Percentiles rank a stretch among this genome's conserved stretches.
Conservation (phyloP, 148 eudicot genomes). For the Tetragonia tetragonoides region DNA sequence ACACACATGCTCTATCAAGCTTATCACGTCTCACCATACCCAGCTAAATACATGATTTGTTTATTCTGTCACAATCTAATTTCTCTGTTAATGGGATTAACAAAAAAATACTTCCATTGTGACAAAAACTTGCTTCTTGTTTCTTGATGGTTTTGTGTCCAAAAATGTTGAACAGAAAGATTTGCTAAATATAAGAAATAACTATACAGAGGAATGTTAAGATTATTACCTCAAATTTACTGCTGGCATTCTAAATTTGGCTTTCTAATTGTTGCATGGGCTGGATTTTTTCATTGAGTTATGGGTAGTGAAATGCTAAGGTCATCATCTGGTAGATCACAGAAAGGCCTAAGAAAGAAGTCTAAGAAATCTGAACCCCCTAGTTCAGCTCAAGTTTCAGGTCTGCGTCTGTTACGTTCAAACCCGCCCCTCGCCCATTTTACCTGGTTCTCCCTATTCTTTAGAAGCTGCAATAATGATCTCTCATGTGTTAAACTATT, state of each 20-base stretch:
- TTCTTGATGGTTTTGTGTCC: not conserved
- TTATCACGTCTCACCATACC: conserved; percentile 31
- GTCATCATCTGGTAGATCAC: conserved; percentile 36
- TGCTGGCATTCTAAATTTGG: not conserved
- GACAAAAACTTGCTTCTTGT: not conserved
- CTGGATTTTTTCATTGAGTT: not conserved
- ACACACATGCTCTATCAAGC: conserved; percentile 22
- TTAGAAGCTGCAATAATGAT: not conserved
- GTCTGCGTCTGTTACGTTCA: conserved; percentile 21
- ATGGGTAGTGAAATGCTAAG: conserved; percentile 47
- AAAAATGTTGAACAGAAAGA: not conserved
- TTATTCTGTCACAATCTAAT: conserved; percentile 20
- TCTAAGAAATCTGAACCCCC: conserved; percentile 41
- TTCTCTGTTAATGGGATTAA: not conserved
- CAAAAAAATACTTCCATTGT: not conserved
- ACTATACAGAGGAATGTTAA: not conserved
- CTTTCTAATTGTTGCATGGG: conserved; percentile 26
- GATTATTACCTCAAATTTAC: not conserved
- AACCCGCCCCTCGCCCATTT: not conserved
- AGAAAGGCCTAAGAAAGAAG: conserved; percentile 52
- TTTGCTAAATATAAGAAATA: not conserved
- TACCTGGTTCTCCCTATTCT: not conserved
- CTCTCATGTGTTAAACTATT: not conserved
- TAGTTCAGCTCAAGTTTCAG: conserved; percentile 48
- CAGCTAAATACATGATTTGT: conserved; percentile 25